These are phyloP conservation scores for Chimonanthus praecox DNA, from an alignment of 164 flowering plant species.

Conservation along the genomic window DNA sequence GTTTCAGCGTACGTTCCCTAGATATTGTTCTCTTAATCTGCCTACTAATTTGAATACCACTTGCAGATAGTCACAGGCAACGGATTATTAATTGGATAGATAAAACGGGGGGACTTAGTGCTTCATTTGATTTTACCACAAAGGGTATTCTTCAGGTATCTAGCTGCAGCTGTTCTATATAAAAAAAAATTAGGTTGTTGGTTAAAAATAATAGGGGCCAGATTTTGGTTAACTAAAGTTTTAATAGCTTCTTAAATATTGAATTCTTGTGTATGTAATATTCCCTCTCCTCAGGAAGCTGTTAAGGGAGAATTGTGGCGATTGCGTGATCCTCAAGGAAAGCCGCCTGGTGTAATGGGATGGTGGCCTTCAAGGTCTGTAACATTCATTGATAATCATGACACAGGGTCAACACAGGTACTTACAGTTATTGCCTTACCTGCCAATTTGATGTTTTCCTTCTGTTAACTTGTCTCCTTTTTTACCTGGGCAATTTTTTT, in stretches of 20 bases:
- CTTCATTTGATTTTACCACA: conserved; percentile 93
- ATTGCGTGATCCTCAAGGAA: conserved; percentile 78
- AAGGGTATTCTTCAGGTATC: conserved; percentile 93
- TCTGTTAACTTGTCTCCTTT: neutral
- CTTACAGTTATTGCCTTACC: neutral
- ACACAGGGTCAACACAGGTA: conserved; percentile 97
- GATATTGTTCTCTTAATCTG: neutral
- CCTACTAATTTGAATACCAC: conserved; percentile 6
- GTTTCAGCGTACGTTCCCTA: neutral
- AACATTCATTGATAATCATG: conserved; percentile 90
- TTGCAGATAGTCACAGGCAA: conserved; percentile 85
- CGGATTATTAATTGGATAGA: conserved; percentile 88
- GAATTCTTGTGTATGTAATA: conserved; percentile 1
- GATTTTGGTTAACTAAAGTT: neutral
- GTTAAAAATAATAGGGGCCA: neutral
- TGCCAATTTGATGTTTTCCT: neutral
- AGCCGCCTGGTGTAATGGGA: conserved; percentile 94
- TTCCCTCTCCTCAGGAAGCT: conserved; percentile 55
- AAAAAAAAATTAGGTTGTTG: neutral
- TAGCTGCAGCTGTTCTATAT: neutral
- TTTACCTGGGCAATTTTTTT: neutral
- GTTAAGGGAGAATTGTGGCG: conserved; percentile 93
- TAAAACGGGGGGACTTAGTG: conserved; percentile 65
- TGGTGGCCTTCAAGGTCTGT: conserved; percentile 98
- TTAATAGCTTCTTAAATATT: neutral